These are phyloP conservation scores for Pterocarpus macrocarpus DNA, from an alignment of 306 rosid genomes.

Conservation along the genomic window DNA sequence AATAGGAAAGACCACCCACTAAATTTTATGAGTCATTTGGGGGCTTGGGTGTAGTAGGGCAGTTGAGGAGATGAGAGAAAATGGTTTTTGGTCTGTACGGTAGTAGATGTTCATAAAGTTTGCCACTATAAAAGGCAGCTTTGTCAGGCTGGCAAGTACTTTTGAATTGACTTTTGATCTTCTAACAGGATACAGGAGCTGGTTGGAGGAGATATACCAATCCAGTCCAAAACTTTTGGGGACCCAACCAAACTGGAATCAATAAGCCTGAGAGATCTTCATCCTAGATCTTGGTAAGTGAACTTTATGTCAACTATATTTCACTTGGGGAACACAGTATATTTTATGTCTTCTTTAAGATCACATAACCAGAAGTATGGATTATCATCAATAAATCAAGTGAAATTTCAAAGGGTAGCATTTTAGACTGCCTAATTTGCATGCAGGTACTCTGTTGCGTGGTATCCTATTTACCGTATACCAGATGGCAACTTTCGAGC, in stretches of 20 bases:
- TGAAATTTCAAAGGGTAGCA: slow-evolving; percentile 42
- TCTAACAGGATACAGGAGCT: slow-evolving; percentile 76
- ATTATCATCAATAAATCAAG: slow-evolving; percentile 20
- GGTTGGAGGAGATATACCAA: slow-evolving; percentile 56
- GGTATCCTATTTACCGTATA: slow-evolving; percentile 97
- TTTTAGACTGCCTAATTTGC: slow-evolving; percentile 41
- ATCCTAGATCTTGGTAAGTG: slow-evolving; percentile 80
- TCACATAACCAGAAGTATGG: slow-evolving; percentile 13
- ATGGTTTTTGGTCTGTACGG: background rate
- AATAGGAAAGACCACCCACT: background rate
- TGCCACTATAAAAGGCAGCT: too few relatives aligned
- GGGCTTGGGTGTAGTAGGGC: slow-evolving; percentile 9
- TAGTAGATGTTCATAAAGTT: background rate
- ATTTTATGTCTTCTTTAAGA: slow-evolving; percentile 19
- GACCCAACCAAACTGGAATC: slow-evolving; percentile 73
- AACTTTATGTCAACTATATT: slow-evolving; percentile 23
- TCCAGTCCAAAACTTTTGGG: slow-evolving; percentile 61
- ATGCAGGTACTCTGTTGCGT: slow-evolving; percentile 91
- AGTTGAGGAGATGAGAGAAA: slow-evolving; percentile 8
- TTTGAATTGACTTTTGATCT: slow-evolving; percentile 40
- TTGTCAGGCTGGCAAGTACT: background rate
- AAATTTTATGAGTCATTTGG: background rate
- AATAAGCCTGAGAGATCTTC: slow-evolving; percentile 69
- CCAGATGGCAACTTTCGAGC: slow-evolving; percentile 85
- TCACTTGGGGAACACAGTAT: slow-evolving; percentile 17